Evolutionary conservation across 768 basidiomycete species (phyloP), one percentile per base, ranked within the genome.

Genomic region (Collybiopsis confluens): DNA sequence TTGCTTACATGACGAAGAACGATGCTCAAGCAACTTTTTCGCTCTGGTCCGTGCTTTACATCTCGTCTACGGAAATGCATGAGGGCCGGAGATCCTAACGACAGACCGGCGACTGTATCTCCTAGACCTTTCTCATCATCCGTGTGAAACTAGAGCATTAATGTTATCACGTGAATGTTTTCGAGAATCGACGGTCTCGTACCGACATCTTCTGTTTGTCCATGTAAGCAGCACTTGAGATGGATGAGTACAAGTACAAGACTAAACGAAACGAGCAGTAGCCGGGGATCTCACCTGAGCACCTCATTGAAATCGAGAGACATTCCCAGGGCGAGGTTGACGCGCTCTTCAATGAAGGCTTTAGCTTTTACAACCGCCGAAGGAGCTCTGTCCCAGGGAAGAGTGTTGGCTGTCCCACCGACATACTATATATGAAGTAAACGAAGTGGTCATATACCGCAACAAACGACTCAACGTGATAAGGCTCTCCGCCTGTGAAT

Each of bases 181-280:
- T 50, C 49, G 8, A 24, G 26, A 33, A 56, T 27, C 30, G 23
- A 16, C 30, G 4, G 33, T 13, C 15, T 67, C 79, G 61, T 63
- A 90, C 90, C 45, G 88, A 79, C 90, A 92, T 92, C 64, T 78
- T 87, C 65, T 92, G 90, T 54, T 80, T 76, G 61, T 89, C 86
- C 87, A 92, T 90, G 61, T 92, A 92, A 1, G 88, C 90, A 43
- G 85, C 88, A 55, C 83, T 83, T 42, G 7, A 36, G 23, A 30
- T 4, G 18, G 11, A 50, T 28, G 13, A 46, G 55, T 33, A 18
- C 24, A 11, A 21, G 35, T 16, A 16, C 7, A n/a, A 4, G 2
- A 18, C 8, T 28, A 20, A 18, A 30, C 11, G 4, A 20, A 13
- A 30, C 4, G 13, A 6, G 13, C 13, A 33, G 5, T 33, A 33